A percentile compares a stretch with the other conserved stretches of the same genome.
Evolutionary conservation across 306 rosid species (phyloP).

Genomic region (Vigna radiata): DNA sequence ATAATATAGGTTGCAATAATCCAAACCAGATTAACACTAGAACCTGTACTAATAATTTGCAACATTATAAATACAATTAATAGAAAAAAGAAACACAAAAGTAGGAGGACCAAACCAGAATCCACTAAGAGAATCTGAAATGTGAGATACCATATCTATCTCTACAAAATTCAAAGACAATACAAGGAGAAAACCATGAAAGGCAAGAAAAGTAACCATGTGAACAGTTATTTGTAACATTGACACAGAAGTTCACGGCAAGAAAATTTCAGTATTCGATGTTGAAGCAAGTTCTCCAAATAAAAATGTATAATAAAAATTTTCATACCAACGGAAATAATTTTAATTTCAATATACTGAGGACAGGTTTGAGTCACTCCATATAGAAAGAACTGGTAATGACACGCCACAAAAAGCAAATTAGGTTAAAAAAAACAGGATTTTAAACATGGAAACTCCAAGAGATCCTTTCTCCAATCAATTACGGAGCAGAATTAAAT

Average conservation of each 20-base stretch:
- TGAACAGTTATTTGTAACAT: neutral
- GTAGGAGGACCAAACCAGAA: no score
- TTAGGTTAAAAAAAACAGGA: neutral
- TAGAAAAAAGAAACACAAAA: no score
- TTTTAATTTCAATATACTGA: neutral
- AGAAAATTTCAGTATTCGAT: neutral
- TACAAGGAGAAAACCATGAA: no score
- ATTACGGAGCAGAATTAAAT: neutral
- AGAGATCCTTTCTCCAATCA: neutral
- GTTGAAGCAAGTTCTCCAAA: neutral
- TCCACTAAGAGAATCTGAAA: no score
- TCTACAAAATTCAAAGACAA: no score
- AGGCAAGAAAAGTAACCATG: constrained; percentile 4
- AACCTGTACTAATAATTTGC: no score
- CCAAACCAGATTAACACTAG: no score
- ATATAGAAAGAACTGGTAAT: neutral
- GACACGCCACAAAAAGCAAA: neutral
- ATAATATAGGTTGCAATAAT: no score
- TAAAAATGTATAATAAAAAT: neutral
- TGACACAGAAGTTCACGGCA: neutral
- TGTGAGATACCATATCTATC: no score
- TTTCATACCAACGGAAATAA: neutral
- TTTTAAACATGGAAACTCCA: neutral
- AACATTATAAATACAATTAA: no score
- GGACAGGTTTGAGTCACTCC: neutral